Percentiles rank a stretch among this genome's conserved stretches.
phyloP scores from a whole-genome alignment of 129 eudicot genomes.

The Artemisia annua region DNA sequence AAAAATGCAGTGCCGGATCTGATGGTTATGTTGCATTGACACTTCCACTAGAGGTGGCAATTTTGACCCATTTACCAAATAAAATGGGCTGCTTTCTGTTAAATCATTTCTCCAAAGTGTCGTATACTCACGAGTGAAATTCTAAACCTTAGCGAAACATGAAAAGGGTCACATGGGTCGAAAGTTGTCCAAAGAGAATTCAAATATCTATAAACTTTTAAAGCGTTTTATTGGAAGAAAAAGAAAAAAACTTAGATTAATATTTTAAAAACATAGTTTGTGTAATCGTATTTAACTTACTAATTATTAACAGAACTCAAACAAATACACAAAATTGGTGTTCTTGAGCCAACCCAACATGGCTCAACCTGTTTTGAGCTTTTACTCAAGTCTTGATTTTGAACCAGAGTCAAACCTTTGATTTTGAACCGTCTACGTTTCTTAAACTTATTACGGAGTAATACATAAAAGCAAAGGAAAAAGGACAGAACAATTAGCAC shows the following conservation, averaged over 20 bases:
- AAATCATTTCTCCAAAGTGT: not conserved
- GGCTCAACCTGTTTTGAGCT: not conserved
- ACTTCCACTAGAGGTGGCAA: not conserved
- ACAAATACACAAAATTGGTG: not conserved
- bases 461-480: not conserved
- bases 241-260: not conserved
- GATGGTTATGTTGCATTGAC: not conserved
- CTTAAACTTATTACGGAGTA: no score
- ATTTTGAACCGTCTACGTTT: no score
- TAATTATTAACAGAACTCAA: not conserved
- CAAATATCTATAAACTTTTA: not conserved
- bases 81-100: not conserved
- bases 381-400: not conserved
- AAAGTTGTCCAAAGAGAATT: not conserved
- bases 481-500: not conserved
- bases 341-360: not conserved
- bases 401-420: not conserved
- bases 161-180: not conserved
- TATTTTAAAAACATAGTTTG: not conserved
- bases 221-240: not conserved
- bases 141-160: not conserved
- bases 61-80: not conserved
- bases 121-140: not conserved
- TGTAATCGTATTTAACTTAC: slow-evolving; percentile 7
- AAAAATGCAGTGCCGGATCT: not conserved